phyloP scores from a whole-genome alignment of 148 eudicot species.

The Rhododendron williamsianum region DNA sequence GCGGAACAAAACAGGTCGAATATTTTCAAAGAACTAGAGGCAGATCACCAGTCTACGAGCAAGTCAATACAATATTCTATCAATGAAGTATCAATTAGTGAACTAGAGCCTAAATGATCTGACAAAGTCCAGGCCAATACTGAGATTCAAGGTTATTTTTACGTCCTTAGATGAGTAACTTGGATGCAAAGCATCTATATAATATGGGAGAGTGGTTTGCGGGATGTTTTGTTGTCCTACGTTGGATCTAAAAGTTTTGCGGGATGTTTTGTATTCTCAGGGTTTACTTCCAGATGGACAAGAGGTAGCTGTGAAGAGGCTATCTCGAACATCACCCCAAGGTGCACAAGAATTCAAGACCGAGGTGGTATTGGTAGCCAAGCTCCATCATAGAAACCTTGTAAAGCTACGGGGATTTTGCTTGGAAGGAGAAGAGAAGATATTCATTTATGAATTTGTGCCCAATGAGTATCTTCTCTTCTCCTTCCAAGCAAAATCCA shows the following conservation, averaged over 20 bases:
- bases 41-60: neutral
- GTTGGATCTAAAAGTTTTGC: neutral
- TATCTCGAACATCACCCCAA: conserved; percentile 27
- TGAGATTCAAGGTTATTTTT: neutral
- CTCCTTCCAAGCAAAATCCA: conserved; percentile 35
- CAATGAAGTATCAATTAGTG: neutral
- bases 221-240: neutral
- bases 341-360: conserved; percentile 38
- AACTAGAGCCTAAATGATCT: neutral
- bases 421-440: conserved; percentile 30
- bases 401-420: conserved; percentile 43
- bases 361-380: conserved; percentile 37
- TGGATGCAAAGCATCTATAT: neutral
- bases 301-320: conserved; percentile 44
- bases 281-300: conserved; percentile 28
- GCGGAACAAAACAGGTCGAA: neutral
- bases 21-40: neutral
- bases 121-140: neutral
- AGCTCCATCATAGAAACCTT: conserved; percentile 41
- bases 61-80: neutral
- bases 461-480: conserved; percentile 37
- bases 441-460: conserved; percentile 39
- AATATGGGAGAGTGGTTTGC: too few relatives aligned
- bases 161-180: neutral
- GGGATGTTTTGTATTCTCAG: conserved; percentile 5